phyloP scores from a whole-genome alignment of 2,329 filamentous ascomycete genomes.

The Botrytis hyacinthi region DNA sequence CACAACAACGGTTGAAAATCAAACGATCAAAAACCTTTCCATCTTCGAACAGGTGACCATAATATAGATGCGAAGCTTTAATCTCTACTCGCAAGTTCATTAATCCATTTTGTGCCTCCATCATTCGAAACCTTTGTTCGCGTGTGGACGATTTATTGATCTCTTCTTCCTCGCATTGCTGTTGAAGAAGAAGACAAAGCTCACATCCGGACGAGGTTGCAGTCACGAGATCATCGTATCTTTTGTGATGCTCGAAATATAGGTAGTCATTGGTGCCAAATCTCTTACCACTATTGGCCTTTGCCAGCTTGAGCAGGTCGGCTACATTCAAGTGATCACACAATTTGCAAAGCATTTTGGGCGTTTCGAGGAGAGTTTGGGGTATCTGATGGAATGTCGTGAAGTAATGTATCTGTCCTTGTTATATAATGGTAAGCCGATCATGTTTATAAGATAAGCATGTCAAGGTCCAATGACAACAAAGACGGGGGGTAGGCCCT shows the following conservation, averaged over 20 bases:
- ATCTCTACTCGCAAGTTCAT: not conserved
- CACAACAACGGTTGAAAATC: too few relatives aligned
- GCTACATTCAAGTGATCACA: not conserved
- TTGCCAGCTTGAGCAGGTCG: not conserved
- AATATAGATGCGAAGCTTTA: rapidly evolving
- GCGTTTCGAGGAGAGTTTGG: not conserved
- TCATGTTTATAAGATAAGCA: not conserved
- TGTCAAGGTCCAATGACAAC: not conserved
- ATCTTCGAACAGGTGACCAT: rapidly evolving
- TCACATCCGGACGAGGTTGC: not conserved
- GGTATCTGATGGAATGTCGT: not conserved
- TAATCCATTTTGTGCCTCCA: not conserved
- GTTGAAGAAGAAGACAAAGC: not conserved
- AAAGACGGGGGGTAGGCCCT: not conserved
- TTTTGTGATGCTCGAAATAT: not conserved
- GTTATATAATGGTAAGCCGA: rapidly evolving
- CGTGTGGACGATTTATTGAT: not conserved
- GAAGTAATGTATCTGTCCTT: not conserved
- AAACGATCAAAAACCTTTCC: rapidly evolving
- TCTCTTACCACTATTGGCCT: not conserved
- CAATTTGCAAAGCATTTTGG: not conserved
- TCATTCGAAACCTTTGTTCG: not conserved
- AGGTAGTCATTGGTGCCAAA: not conserved
- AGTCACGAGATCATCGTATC: not conserved
- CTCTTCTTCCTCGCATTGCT: not conserved